Evolutionary conservation across 768 basidiomycete genomes (phyloP), one percentile per base, ranked within the genome.

Genomic region (Crucibulum laeve): DNA sequence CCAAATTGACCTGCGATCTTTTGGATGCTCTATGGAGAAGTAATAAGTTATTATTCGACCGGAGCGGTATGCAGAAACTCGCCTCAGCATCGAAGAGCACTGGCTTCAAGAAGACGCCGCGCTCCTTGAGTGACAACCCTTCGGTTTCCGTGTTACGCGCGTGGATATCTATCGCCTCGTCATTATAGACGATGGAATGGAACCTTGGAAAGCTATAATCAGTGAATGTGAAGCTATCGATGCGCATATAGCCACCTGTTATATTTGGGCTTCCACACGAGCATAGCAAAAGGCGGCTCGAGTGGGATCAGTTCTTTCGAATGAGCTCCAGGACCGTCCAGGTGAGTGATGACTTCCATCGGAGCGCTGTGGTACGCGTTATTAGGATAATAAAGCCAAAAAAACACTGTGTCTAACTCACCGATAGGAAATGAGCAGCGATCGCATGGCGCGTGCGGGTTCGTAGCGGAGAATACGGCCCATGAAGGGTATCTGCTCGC

Each of bases 391-490:
- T 24, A 8, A 25, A 40, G 5, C 10, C 17, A 5, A 21, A 22
- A 40, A 11, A 5, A 22, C 15, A 42, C 21, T 14, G 11, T 33
- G 43, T 15, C 22, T 17, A 21, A 53, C 65, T 37, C 48, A 82
- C 86, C 84, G 73, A 60, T 87, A 90, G 19, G 89, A 90, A 40
- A 91, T 67, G 44, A 87, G 67, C 17, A 91, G 65, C 24, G 86
- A 79, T 50, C 84, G 76, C 52, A 82, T 84, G 11, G 87, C 85
- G 47, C 86, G 77, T 11, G 89, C 88, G 18, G 76, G 78, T 50
- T 91, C 89, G 47, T 80, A 90, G 34, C 89, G 87, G 49, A 91
- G 65, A 45, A 70, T 69, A 32, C 87, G 76, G 38, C 89, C 89
- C 51, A 87, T 62, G 56, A 89, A 88, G 7, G 72, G 82, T 53